Evolutionary conservation across 2,329 filamentous ascomycete species (phyloP).

Genomic region (Monosporascus cannonballus): DNA sequence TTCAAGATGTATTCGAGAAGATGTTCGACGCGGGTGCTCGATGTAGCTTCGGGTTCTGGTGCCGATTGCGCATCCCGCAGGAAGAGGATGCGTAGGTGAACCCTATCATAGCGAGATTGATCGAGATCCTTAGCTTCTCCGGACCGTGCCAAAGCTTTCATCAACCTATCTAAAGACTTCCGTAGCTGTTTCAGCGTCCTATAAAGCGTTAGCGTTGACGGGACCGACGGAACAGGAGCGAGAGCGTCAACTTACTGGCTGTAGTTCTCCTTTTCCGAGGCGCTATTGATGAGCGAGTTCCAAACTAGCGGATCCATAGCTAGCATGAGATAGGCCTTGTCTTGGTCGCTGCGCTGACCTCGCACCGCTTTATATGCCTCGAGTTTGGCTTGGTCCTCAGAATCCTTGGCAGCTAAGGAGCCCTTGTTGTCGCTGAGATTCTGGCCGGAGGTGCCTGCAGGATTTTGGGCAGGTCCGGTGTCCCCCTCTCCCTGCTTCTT

Average conservation of each 20-base stretch:
- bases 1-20: slow-evolving; percentile 31
- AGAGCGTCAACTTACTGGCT: slow-evolving; percentile 25
- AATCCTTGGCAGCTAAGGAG: not conserved
- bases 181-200: slow-evolving; percentile 14
- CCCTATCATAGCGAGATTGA: slow-evolving; percentile 7
- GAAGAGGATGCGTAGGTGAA: slow-evolving; percentile 7
- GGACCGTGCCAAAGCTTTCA: slow-evolving; percentile 6
- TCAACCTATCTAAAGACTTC: slow-evolving; percentile 7
- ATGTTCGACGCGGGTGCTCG: slow-evolving; percentile 15
- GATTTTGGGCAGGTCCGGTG: not conserved
- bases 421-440: not conserved
- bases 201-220: slow-evolving; percentile 2
- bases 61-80: not conserved
- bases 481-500: not conserved
- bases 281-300: slow-evolving; percentile 34
- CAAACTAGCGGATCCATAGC: slow-evolving; percentile 28
- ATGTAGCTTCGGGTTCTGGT: not conserved
- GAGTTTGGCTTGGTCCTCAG: not conserved
- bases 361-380: not conserved
- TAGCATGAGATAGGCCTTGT: slow-evolving; percentile 1
- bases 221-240: not conserved
- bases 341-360: not conserved
- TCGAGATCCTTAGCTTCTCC: slow-evolving; percentile 7
- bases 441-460: not conserved
- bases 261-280: slow-evolving; percentile 24